Evolutionary conservation across 495 filamentous ascomycete species (phyloP), one percentile per base, ranked within the genome.

Genomic region (Tuber brumale): DNA sequence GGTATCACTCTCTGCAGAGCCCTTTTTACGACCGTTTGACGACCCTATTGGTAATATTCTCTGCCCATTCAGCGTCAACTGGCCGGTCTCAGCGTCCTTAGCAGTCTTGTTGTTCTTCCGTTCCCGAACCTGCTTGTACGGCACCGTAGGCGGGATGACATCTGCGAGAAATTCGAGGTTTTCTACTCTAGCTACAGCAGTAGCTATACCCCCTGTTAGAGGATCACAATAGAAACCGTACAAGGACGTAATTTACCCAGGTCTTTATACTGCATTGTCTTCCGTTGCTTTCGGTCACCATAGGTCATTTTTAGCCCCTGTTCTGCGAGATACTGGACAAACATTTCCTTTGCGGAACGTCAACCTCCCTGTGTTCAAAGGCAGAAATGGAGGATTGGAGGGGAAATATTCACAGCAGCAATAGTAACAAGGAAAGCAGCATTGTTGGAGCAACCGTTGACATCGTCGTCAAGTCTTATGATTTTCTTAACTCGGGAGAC

Each of bases 211-310:
- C 27, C 43, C 39, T 19, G 37, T 77, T 37, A 79, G 57, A 42
- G 61, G 27, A 69, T 35, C 74, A 16, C 37, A 69, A 18, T 31
- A 21, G 5, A 37, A 41, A 71, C 61, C 39, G 37, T 35, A 18
- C 7, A n/a, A 66, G 35, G 27, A 46, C 35, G 23, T n/a, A 14
- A 70, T 71, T 31, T 85, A 94, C 92, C 91, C 23, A 98, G 87
- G 84, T 99, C 95, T 84, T 92, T 94, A 87, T 99, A 99, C 84
- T 98, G 96, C 79, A 99, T 91, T 75, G 94, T 97, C 78, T 95
- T 91, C 57, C 95, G 89, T 42, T 94, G 95, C 84, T 97, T 97
- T 74, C 91, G 88, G 83, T 97, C 95, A 7, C 93, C 88, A 77
- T 94, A 94, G 75, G 95, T 92, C 83, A 97, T 92, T 81, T 93